These are phyloP conservation scores for Parietaria judaica DNA, from an alignment of 306 rosid genomes.

Conservation along the genomic window DNA sequence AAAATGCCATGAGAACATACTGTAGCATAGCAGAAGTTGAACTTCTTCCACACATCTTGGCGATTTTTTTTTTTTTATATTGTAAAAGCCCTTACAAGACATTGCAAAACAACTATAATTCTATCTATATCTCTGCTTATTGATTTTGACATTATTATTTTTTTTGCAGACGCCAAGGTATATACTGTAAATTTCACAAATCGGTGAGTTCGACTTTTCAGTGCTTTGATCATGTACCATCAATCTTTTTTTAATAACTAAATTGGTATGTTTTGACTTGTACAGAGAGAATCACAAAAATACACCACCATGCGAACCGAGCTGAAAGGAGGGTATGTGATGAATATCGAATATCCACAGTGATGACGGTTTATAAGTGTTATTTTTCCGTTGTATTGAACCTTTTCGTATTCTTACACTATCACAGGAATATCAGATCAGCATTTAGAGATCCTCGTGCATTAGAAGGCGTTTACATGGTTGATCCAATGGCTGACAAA, in stretches of 20 bases:
- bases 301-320: slow-evolving; percentile 67
- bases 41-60: too few species aligned
- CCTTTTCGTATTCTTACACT: slow-evolving; percentile 8
- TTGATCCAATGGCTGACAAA: slow-evolving; percentile 54
- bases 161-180: slow-evolving; percentile 64
- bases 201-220: slow-evolving; percentile 39
- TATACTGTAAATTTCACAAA: slow-evolving; percentile 78
- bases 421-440: slow-evolving; percentile 64
- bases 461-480: slow-evolving; percentile 78
- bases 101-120: too few species aligned
- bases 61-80: too few species aligned
- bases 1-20: too few species aligned
- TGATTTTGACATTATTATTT: slow-evolving; percentile 13
- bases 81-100: too few species aligned
- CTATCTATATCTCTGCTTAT: not conserved
- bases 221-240: slow-evolving; percentile 2
- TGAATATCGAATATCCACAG: slow-evolving; percentile 15
- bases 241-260: not conserved
- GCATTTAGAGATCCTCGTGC: slow-evolving; percentile 50
- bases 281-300: slow-evolving; percentile 64
- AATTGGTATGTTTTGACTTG: slow-evolving; percentile 12
- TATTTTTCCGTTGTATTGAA: not conserved
- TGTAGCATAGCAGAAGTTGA: too few species aligned
- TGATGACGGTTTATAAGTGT: not conserved
- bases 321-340: slow-evolving; percentile 84